These are phyloP conservation scores for Candida easanensis DNA, from an alignment of 805 yeast species.

Conservation along the genomic window DNA sequence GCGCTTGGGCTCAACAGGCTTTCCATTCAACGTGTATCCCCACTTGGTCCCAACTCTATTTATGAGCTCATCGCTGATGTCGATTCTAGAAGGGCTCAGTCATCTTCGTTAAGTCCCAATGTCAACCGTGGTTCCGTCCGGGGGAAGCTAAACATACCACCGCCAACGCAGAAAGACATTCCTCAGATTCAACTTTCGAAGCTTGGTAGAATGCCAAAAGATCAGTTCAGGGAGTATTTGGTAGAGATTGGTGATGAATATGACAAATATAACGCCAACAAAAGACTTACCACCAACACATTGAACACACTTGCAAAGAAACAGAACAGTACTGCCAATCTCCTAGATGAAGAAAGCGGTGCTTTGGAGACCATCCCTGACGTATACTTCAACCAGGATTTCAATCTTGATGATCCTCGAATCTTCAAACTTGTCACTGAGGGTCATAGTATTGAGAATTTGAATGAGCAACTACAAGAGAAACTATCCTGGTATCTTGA, in stretches of 20 bases:
- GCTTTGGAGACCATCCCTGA: constrained; percentile 54
- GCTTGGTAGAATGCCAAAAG: constrained; percentile 42
- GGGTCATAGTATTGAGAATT: constrained; percentile 45
- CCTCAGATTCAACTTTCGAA: constrained; percentile 73
- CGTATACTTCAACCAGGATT: constrained; percentile 63
- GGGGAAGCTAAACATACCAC: constrained; percentile 46
- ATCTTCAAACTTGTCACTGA: constrained; percentile 74
- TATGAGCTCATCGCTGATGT: constrained; percentile 69
- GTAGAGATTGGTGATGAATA: constrained; percentile 42
- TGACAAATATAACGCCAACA: constrained; percentile 40
- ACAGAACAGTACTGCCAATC: constrained; percentile 14
- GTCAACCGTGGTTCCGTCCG: constrained; percentile 26
- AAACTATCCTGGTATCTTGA: constrained; percentile 81
- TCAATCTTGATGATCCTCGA: constrained; percentile 86
- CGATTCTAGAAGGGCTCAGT: constrained; percentile 37
- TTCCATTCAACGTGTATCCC: constrained; percentile 41
- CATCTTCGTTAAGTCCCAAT: constrained; percentile 25
- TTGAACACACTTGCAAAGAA: constrained; percentile 19
- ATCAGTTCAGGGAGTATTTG: constrained; percentile 44
- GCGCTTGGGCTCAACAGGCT: constrained; percentile 39
- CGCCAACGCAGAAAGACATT: constrained; percentile 80
- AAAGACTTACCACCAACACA: constrained; percentile 38
- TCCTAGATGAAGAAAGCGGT: constrained; percentile 24
- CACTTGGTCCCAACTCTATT: constrained; percentile 72
- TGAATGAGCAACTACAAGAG: constrained; percentile 66